phyloP scores from a whole-genome alignment of 805 yeast species.

The Candida sphagnicola region DNA sequence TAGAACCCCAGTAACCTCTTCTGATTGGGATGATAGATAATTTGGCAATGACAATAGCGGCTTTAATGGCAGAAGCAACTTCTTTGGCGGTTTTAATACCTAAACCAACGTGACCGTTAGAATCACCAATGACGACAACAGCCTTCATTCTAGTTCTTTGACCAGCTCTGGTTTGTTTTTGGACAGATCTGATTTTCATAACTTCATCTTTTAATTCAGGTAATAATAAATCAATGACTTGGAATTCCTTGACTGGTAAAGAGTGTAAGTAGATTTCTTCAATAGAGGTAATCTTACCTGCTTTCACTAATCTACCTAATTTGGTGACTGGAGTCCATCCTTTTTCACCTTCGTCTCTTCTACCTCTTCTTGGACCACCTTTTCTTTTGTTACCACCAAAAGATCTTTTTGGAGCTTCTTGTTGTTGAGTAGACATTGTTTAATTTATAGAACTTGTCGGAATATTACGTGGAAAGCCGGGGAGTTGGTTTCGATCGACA shows the following conservation, averaged over 20 bases:
- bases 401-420: constrained; percentile 38
- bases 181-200: constrained; percentile 99
- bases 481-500: constrained; percentile 67
- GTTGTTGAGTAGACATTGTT: constrained; percentile 44
- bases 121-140: constrained; percentile 98
- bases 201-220: constrained; percentile 97
- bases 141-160: constrained; percentile 99
- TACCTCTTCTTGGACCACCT: constrained; percentile 49
- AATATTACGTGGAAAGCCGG: constrained; percentile 72
- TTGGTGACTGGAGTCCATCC: constrained; percentile 99
- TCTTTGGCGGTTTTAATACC: constrained; percentile 99
- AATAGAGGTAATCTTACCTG: constrained; percentile 92
- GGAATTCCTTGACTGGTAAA: constrained; percentile 99
- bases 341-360: constrained; percentile 90
- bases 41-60: constrained; percentile 99
- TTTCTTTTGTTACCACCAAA: constrained; percentile 64
- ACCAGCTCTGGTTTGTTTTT: constrained; percentile 99
- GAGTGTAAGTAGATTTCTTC: constrained; percentile 99
- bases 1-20: constrained; percentile 99
- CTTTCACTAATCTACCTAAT: constrained; percentile 99
- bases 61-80: constrained; percentile 99
- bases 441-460: constrained; percentile 40
- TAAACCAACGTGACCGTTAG: constrained; percentile 99
- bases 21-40: constrained; percentile 98
- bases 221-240: constrained; percentile 93